These are phyloP conservation scores for Phylloporus arenicola DNA, from an alignment of 768 basidiomycete species.

Conservation along the genomic window DNA sequence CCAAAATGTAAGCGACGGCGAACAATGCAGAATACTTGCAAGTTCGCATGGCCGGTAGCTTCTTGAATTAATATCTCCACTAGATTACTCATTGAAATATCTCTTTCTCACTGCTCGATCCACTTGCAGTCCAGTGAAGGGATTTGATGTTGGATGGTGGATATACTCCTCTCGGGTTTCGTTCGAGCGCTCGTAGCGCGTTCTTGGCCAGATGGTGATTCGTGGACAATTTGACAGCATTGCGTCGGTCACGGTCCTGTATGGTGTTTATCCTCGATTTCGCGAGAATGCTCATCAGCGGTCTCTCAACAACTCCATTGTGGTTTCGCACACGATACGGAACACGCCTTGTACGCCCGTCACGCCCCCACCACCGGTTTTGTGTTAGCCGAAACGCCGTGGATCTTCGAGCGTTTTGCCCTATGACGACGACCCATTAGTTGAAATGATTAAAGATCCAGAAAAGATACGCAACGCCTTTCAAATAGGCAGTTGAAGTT, in stretches of 20 bases:
- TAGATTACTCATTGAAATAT: constrained; percentile 73
- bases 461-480: constrained; percentile 42
- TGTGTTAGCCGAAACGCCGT: constrained; percentile 95
- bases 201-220: constrained; percentile 69
- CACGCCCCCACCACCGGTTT: constrained; percentile 88
- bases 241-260: constrained; percentile 45
- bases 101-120: constrained; percentile 28
- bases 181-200: constrained; percentile 75
- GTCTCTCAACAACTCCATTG: constrained; percentile 77
- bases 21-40: constrained; percentile 36
- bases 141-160: too few relatives aligned
- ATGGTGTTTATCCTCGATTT: neutral
- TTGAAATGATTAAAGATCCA: neutral
- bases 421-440: constrained; percentile 21
- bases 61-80: constrained; percentile 89
- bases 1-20: neutral
- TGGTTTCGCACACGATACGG: constrained; percentile 86
- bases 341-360: constrained; percentile 93
- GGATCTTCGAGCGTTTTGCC: constrained; percentile 82
- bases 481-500: constrained; percentile 99
- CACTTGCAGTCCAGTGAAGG: too few relatives aligned
- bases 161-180: constrained; percentile 75
- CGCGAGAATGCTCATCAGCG: constrained; percentile 86
- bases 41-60: too few relatives aligned
- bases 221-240: constrained; percentile 43